A percentile compares a stretch with the other conserved stretches of the same genome.
Conservation (phyloP, 352 stramenopile species). For the Globisporangium sylvaticum region DNA sequence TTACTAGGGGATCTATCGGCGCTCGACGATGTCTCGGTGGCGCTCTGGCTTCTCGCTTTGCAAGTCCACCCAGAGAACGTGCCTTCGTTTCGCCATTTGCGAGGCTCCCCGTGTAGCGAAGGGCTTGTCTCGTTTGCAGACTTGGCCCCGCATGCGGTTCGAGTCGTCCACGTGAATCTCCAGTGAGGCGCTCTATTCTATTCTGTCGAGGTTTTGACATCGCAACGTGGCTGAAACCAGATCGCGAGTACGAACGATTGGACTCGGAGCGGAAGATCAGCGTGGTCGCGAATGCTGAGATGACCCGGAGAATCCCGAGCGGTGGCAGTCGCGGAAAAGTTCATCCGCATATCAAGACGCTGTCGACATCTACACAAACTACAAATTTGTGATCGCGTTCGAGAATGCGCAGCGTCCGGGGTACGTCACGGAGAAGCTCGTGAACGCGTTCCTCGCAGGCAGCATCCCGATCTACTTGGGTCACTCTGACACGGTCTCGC, state of each 20-base stretch:
- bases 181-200: not conserved
- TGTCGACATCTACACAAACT: slow-evolving; percentile 28
- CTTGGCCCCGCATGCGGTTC: slow-evolving; percentile 34
- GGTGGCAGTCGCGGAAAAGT: not conserved
- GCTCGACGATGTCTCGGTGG: slow-evolving; percentile 58
- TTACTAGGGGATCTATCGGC: slow-evolving; percentile 21
- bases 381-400: slow-evolving; percentile 73
- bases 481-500: slow-evolving; percentile 30
- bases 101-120: slow-evolving; percentile 27
- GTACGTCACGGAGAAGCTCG: slow-evolving; percentile 67
- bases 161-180: slow-evolving; percentile 45
- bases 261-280: too few species aligned
- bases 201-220: slow-evolving; percentile 45
- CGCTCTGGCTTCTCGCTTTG: slow-evolving; percentile 45
- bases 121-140: slow-evolving; percentile 43
- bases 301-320: too few species aligned
- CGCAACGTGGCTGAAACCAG: slow-evolving; percentile 35
- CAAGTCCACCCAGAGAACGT: slow-evolving; percentile 43
- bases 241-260: too few species aligned
- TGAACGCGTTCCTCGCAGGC: slow-evolving; percentile 54
- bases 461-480: slow-evolving; percentile 56
- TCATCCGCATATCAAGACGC: not conserved
- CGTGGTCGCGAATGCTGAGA: too few species aligned
- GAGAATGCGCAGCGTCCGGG: slow-evolving; percentile 40
- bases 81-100: slow-evolving; percentile 37